Evolutionary conservation across 768 basidiomycete species (phyloP), one percentile per base, ranked within the genome.

Genomic region (Psilocybe sp.): DNA sequence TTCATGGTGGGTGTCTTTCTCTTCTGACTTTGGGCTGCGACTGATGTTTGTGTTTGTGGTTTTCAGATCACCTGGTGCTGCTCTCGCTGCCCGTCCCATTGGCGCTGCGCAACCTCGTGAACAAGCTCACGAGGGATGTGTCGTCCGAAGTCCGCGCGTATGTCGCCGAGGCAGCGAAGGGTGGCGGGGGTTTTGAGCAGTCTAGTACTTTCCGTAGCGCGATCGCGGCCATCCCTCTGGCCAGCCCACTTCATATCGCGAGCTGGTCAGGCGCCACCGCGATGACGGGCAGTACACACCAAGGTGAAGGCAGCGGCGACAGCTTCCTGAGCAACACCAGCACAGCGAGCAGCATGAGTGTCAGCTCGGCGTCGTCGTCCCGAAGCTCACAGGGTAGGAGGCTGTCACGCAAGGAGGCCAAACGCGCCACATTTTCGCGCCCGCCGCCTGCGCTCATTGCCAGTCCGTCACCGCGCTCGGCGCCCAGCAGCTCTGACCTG

Each of bases 131-230:
- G 36, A 70, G 69, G 47, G 87, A 89, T 62, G 51, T 62, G 38
- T 85, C 83, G 43, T 69, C 72, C 54, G 84, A 85, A 60, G 86
- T 87, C 49, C 76, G 72, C 57, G 75, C 83, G 39, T 89, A 81
- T 57, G 73, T 83, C 48, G 73, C 68, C 35, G 62, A 50, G 23
- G 23, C 23, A 7, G 23, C 23, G 23, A 28, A 28, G 23, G 23
- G 4, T 28, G 23, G 4, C 7, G 23, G 23, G 23, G 23, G 23
- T 28, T 3, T 28, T 7, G 23, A 28, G 23, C 23, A 28, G 23
- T 7, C 23, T 28, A 3, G 7, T 28, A 7, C 23, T 3, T 28
- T 28, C 23, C 23, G 23, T 7, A 28, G 23, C 23, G 23, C 23
- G 23, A 3, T 28, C 23, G 23, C 23, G 23, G 23, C 23, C 23